phyloP scores from a whole-genome alignment of 2,329 filamentous ascomycete species.

The Trichoderma sp. region DNA sequence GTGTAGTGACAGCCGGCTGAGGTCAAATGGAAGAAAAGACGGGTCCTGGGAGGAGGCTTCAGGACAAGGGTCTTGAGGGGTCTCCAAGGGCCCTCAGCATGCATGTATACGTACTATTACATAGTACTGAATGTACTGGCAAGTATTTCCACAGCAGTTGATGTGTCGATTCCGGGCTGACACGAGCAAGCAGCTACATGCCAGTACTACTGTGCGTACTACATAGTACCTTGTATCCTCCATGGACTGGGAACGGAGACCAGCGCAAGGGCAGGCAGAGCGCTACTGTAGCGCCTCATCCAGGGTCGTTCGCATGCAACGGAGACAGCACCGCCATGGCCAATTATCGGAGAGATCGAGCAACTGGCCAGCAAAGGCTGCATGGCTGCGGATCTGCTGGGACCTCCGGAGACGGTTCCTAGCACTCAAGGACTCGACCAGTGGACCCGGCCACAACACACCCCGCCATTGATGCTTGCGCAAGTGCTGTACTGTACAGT shows the following conservation, averaged over 20 bases:
- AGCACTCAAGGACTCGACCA: background rate
- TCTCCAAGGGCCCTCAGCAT: background rate
- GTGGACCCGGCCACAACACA: background rate
- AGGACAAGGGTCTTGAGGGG: background rate
- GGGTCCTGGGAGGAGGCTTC: background rate
- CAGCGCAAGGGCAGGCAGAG: conserved; percentile 7
- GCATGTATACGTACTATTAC: background rate
- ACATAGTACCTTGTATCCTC: too few relatives aligned
- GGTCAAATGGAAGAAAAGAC: background rate
- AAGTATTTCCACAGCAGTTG: background rate
- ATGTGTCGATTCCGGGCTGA: background rate
- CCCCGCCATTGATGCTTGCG: background rate
- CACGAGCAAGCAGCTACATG: background rate
- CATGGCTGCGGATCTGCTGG: conserved; percentile 14
- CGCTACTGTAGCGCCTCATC: conserved; percentile 28
- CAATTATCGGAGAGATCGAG: conserved; percentile 40
- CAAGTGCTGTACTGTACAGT: too few relatives aligned
- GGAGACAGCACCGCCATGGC: conserved; percentile 24
- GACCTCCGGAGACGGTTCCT: conserved; percentile 15
- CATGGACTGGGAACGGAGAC: background rate
- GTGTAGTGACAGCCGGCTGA: conserved; percentile 10
- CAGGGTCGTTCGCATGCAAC: conserved; percentile 29
- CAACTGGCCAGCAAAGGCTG: conserved; percentile 10
- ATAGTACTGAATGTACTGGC: too few relatives aligned
- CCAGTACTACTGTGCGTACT: too few relatives aligned